Conservation (phyloP, 108 stramenopile species). For the Cyclotella distinguenda region DNA sequence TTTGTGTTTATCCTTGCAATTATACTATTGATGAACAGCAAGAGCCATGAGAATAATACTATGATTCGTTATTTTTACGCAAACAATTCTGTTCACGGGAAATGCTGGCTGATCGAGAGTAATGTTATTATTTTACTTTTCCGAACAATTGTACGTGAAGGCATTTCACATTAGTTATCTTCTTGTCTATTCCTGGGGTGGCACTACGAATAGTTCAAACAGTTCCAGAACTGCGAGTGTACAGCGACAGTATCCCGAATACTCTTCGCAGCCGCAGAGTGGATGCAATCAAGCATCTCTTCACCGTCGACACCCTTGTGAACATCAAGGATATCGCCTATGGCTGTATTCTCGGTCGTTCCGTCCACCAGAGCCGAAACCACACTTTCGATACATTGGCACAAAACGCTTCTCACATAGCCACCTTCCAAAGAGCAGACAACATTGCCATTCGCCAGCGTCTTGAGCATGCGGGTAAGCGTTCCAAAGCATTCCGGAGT, state of each 20-base stretch:
- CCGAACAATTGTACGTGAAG: neutral
- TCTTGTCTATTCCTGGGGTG: neutral
- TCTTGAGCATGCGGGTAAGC: conserved; percentile 53
- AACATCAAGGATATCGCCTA: conserved; percentile 19
- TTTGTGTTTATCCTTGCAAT: too few relatives aligned
- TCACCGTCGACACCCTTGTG: conserved; percentile 31
- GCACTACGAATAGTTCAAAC: conserved; percentile 18
- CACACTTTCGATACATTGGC: conserved; percentile 47
- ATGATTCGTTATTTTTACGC: too few relatives aligned
- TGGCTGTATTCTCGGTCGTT: conserved; percentile 20
- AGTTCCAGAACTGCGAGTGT: conserved; percentile 51
- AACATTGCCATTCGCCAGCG: conserved; percentile 43
- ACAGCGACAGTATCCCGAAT: conserved; percentile 48
- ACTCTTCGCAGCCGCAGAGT: conserved; percentile 41
- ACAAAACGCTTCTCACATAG: conserved; percentile 52
- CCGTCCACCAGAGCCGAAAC: conserved; percentile 35
- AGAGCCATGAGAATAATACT: too few relatives aligned
- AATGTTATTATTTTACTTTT: too few relatives aligned
- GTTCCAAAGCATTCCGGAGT: conserved; percentile 60
- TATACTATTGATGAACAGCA: too few relatives aligned
- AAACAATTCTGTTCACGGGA: too few relatives aligned
- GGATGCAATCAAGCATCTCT: conserved; percentile 45
- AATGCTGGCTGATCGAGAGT: too few relatives aligned
- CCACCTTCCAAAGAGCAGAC: conserved; percentile 60
- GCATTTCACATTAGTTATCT: neutral